Evolutionary conservation across 345 rosid species (phyloP), one percentile per base, ranked within the genome.

Genomic region (Bruguiera parviflora): DNA sequence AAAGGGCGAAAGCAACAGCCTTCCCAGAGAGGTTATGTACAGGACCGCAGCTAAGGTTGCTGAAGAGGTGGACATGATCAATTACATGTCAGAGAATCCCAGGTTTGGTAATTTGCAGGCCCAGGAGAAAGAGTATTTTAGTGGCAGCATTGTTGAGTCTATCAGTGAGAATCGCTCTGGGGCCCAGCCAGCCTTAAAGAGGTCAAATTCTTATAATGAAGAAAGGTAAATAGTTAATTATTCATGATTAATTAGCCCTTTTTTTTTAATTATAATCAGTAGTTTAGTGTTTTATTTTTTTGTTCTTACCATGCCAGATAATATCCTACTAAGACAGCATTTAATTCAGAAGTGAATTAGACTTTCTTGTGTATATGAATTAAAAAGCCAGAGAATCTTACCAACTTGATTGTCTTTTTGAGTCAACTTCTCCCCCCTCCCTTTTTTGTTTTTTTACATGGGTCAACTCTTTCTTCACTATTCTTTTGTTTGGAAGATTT

Each of bases 81-180:
- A 61, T 24, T 88, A 65, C 83, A 91, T 93, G 92, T 87, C 97
- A 39, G 98, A 93, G 86, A 91, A 93, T 78, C 98, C 97, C 7
- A 89, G 98, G 86, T 89, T 93, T 35, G 94, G 97, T 25, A 91
- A 86, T 79, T 62, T 82, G 18, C 98, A 91, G 62, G 73, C 81
- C 19, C 86, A 88, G 77, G 98, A 91, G 61, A 93, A 91, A 60
- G 92, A 93, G 81, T 91, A 89, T 73, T 93, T 91, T 35, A 91
- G 94, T 53, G 97, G 98, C 20, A 93, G 97, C 78, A 91, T 93
- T 29, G 81, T 91, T 0, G 92, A 91, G 70, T 67, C 96, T 0
- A 81, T 82, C 83, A 83, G 80, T 53, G 74, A 80, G 27, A 84
- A 82, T 71, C 88, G 82, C 71, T 82, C 58, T 56, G 73, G 51